Evolutionary conservation across 2,329 filamentous ascomycete genomes (phyloP), one percentile per base, ranked within the genome.

Genomic region (Penicillium brevicompactum): DNA sequence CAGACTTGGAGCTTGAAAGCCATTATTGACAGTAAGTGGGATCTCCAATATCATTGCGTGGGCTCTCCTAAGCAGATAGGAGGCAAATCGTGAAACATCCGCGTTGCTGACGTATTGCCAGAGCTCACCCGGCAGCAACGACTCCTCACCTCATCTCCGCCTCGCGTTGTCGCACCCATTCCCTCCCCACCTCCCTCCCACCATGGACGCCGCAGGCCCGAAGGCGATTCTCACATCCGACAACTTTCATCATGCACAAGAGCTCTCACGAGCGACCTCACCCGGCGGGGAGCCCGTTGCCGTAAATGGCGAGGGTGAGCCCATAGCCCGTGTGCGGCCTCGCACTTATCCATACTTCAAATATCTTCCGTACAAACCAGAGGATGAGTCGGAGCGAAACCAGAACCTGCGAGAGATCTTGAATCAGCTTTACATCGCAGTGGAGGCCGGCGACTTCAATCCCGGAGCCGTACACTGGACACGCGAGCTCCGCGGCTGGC

Each of bases 401-500:
- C 83, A 82, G 48, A 91, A 92, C 59, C 80, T 99, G 45, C 83
- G 88, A 44, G 91, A 92, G 71, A 97, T 97, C 66, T 82, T 97
- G 64, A 94, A 92, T 73, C 90, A 96, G 69, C 87, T 99, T 30
- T 97, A 96, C 73, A 90, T 97, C 65, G 86, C 93, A 54, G 82
- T 99, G 60, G 88, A 92, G 70, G 89, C 94, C 3, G 92, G 96
- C 62, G 94, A 99, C 75, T 97, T 97, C 75, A 88, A 89, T 22
- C 91, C 93, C 0, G 94, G 94, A 32, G 94, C 93, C 27, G 82
- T 96, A 58, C 93, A 99, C 76, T 99, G 94, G 94, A 97, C 94
- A 14, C 87, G 93, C 64, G 94, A 99, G 83, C 87, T 99, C 46
- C 87, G 92, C 70, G 91, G 89, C 75, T 99, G 95, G 94, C 82